Conservation (phyloP, 2,329 filamentous ascomycete species). For the Teratosphaeria nubilosa region DNA sequence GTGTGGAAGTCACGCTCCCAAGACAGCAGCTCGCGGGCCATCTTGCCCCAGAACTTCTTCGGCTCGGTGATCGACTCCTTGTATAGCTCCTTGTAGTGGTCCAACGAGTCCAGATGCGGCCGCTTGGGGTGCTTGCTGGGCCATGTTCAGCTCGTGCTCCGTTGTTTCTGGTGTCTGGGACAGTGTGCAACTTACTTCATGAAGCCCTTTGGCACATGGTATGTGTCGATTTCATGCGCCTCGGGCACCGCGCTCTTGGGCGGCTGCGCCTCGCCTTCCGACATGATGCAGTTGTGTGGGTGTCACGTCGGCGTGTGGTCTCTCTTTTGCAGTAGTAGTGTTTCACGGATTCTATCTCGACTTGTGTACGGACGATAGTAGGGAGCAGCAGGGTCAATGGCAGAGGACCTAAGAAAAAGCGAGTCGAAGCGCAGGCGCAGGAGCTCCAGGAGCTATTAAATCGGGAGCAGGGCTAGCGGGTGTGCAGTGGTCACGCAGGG, state of each 20-base stretch:
- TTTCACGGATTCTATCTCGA: too few species aligned
- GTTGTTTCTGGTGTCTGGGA: too few species aligned
- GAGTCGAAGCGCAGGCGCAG: not conserved
- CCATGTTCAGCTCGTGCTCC: slow-evolving; percentile 12
- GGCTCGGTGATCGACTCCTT: slow-evolving; percentile 84
- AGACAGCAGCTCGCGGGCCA: slow-evolving; percentile 78
- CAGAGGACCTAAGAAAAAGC: not conserved
- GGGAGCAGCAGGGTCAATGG: not conserved
- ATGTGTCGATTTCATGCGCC: slow-evolving; percentile 68
- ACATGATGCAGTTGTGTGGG: slow-evolving; percentile 25
- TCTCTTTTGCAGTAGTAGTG: not conserved
- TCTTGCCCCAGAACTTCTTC: slow-evolving; percentile 76
- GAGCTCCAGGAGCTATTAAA: slow-evolving; percentile 7
- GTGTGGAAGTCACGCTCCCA: slow-evolving; percentile 92
- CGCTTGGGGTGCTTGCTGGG: slow-evolving; percentile 50
- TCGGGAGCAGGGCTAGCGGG: slow-evolving; percentile 5
- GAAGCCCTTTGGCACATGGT: slow-evolving; percentile 49
- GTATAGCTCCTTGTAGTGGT: slow-evolving; percentile 55
- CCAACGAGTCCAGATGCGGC: slow-evolving; percentile 49
- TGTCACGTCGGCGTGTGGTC: not conserved
- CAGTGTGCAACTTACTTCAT: slow-evolving; percentile 24
- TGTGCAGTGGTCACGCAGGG: slow-evolving; percentile 2
- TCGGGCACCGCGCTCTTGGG: slow-evolving; percentile 48
- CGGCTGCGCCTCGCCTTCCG: slow-evolving; percentile 34
- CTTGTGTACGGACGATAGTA: too few species aligned